Percentiles rank a stretch among this genome's conserved stretches.
phyloP scores from a whole-genome alignment of 139 green algal genomes.

The Picochlorum sp. region DNA sequence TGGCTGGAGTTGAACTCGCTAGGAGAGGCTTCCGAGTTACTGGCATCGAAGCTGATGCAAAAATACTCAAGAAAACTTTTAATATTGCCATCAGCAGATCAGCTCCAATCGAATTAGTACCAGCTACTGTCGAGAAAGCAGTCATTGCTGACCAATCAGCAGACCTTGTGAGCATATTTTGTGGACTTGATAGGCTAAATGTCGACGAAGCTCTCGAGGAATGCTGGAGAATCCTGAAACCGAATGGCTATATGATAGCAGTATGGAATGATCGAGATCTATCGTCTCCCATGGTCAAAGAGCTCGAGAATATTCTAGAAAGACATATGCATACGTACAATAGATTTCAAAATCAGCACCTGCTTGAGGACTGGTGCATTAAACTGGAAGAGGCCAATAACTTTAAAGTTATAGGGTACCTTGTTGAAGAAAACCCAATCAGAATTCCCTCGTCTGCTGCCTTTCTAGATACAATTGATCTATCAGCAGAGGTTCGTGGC shows the following conservation, averaged over 20 bases:
- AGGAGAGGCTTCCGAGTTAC: slow-evolving; percentile 13
- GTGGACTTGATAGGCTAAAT: slow-evolving; percentile 20
- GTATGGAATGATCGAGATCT: slow-evolving; percentile 25
- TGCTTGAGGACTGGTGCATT: slow-evolving; percentile 11
- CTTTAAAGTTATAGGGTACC: slow-evolving; percentile 14
- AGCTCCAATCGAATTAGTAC: no score
- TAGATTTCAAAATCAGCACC: slow-evolving; percentile 15
- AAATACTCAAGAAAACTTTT: no score
- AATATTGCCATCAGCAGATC: no score
- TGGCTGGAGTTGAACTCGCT: slow-evolving; percentile 13
- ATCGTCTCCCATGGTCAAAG: neutral
- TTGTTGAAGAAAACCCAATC: slow-evolving; percentile 19
- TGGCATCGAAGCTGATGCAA: slow-evolving; percentile 10
- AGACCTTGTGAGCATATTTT: slow-evolving; percentile 17
- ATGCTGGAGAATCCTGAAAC: slow-evolving; percentile 14
- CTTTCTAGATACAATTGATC: slow-evolving; percentile 21
- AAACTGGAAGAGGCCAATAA: slow-evolving; percentile 4
- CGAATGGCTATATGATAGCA: slow-evolving; percentile 6
- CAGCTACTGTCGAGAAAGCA: no score
- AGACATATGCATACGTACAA: slow-evolving; percentile 14
- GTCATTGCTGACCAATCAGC: no score
- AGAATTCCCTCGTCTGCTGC: slow-evolving; percentile 1
- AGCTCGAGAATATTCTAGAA: slow-evolving; percentile 15
- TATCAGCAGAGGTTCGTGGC: slow-evolving; percentile 13
- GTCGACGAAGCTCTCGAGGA: slow-evolving; percentile 8